Conservation (phyloP, 73 alveolate species). For the Paramecium primaurelia region DNA sequence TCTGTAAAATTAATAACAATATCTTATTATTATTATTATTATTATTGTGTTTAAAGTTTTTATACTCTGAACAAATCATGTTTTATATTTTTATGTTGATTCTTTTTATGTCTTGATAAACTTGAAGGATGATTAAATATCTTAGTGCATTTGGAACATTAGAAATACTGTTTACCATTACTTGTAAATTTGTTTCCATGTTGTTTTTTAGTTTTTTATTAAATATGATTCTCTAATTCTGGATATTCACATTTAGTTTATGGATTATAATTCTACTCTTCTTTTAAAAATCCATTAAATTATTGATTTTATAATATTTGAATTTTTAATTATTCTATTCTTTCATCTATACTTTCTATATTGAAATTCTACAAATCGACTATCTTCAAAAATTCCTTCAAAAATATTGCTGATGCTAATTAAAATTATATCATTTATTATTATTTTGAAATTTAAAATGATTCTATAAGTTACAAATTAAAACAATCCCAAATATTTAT, state of each 20-base stretch:
- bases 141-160: background rate
- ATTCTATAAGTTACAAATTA: background rate
- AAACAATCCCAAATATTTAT: background rate
- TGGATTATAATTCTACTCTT: background rate
- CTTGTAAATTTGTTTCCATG: background rate
- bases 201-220: background rate
- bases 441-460: background rate
- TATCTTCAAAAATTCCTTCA: background rate
- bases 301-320: background rate
- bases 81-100: background rate
- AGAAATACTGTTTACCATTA: background rate
- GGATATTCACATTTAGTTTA: background rate
- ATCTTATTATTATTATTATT: background rate
- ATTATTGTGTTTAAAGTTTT: background rate
- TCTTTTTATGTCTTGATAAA: background rate
- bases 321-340: background rate
- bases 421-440: background rate
- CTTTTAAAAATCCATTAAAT: background rate
- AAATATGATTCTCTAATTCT: background rate
- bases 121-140: background rate
- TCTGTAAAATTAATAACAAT: background rate
- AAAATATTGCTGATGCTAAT: background rate
- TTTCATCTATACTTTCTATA: background rate
- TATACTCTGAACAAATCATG: background rate
- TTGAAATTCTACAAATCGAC: background rate